Evolutionary conservation across 306 rosid species (phyloP), one percentile per base, ranked within the genome.

Genomic region (Cucurbita pepo): DNA sequence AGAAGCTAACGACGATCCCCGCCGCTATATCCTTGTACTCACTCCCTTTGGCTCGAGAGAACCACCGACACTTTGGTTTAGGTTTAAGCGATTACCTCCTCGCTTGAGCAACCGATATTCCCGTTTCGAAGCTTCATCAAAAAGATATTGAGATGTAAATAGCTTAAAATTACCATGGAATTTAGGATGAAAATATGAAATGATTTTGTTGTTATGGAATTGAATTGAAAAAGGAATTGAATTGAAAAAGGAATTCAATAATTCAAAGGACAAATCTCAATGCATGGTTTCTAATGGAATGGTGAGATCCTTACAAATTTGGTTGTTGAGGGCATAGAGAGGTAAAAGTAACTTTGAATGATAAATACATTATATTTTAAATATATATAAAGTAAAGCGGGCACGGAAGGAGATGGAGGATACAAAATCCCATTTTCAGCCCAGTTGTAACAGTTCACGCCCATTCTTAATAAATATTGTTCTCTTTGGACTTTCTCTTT

Each of bases 11-110:
- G 2, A 95, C 99, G 58, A 91, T 94, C 41, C 99, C 97, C 1
- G 91, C 43, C 52, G 78, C 81, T 85, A 89, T 7, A 79, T 94
- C 99, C 75, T 91, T 69, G 77, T 87, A 94, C 76, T 94, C 96
- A 34, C 75, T 71, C 79, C 99, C 97, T 67, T 89, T 96, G 15
- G 58, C 85, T 84, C 52, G 69, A 82, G 65, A 94, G 74, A 70
- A 88, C 99, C 76, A 89, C 78, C 6, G 95, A 96, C 43, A 88
- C 71, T n/a, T 97, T 82, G 15, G 91, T 95, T 61, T 89, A 94
- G 6, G 97, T 94, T 41, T 91, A 25, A 72, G 80, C 96, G 45
- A 91, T 85, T 80, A 94, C 86, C 72, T 78, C 87, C 73, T 74
- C 77, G 45, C 82, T 80, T 74, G 60, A 16, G 25, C 9, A 12